Base-by-base conservation (phyloP, 305 asterid genomes). In the Fraxinus sp. region DNA sequence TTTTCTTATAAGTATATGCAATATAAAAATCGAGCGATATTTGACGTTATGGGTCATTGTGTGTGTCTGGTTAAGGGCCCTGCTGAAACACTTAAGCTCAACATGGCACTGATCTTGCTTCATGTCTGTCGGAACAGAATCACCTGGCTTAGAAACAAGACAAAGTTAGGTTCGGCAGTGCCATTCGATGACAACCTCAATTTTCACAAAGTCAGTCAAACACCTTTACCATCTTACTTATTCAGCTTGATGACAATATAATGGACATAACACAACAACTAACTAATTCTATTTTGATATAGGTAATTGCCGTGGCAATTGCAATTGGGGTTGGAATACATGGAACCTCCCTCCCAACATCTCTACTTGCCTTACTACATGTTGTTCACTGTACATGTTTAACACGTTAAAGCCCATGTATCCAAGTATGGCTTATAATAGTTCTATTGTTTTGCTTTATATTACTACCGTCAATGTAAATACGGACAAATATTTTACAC, bases 111-210 rank as follows among this genome's bases (percentile, higher is more conserved):
- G 64, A 91, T 95, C 39, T 76, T 95, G 70, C 89, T 95, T 0
- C 98, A 97, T 0, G 97, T 95, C 13, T 95, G 97, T 78, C 85
- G 98, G 35, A 95, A 95, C 89, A 94, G 95, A 28, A 94, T 95
- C 82, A 94, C 97, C 0, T 95, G 98, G 98, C 98, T 95, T 16
- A 78, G 98, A 71, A 92, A 92, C 94, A 95, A 91, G 91, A 95
- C 98, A 24, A 88, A 79, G 85, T 86, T 95, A 0, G 97, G 94
- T 33, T 84, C 32, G 18, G 98, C 94, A 14, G 95, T 95, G 22
- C 98, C 98, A 0, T 95, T 95, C 24, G 98, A 95, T 55, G 98
- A 95, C 88, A 94, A 92, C 86, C 94, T 95, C 79, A 95, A 94
- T 71, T 95, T 95, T 87, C 98, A 95, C 90, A 92, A 95, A 82